phyloP scores from a whole-genome alignment of 2,329 filamentous ascomycete genomes.

The Colletotrichum lupini region DNA sequence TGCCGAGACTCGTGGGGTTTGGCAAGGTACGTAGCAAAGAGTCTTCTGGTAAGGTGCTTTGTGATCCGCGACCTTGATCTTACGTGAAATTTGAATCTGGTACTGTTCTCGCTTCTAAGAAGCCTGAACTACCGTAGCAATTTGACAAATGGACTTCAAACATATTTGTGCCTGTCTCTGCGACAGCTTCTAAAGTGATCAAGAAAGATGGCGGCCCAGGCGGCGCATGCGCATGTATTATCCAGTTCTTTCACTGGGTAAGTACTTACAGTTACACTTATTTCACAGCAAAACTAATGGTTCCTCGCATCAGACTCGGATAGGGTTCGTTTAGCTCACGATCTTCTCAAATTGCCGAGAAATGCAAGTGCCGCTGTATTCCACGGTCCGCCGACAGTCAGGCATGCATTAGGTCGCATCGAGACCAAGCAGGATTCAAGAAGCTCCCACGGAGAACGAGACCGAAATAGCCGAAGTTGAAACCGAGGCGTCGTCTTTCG shows the following conservation, averaged over 20 bases:
- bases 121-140: not conserved
- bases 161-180: not conserved
- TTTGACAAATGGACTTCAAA: not conserved
- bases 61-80: too few species aligned
- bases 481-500: not conserved
- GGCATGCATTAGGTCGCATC: not conserved
- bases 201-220: not conserved
- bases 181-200: not conserved
- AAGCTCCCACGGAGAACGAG: not conserved
- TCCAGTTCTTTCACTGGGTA: not conserved
- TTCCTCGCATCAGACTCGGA: not conserved
- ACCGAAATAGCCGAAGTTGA: not conserved
- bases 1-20: too few species aligned
- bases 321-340: not conserved
- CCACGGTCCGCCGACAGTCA: not conserved
- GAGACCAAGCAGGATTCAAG: not conserved
- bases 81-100: not conserved
- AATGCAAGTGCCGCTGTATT: not conserved
- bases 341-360: not conserved
- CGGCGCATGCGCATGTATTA: not conserved
- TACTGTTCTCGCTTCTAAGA: not conserved
- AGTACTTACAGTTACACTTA: not conserved
- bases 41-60: too few species aligned
- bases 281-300: not conserved
- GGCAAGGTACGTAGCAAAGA: too few species aligned